Percentiles rank a stretch among this genome's conserved stretches.
These are phyloP conservation scores for Tricholoma terreum DNA, from an alignment of 768 basidiomycete genomes.

Conservation along the genomic window DNA sequence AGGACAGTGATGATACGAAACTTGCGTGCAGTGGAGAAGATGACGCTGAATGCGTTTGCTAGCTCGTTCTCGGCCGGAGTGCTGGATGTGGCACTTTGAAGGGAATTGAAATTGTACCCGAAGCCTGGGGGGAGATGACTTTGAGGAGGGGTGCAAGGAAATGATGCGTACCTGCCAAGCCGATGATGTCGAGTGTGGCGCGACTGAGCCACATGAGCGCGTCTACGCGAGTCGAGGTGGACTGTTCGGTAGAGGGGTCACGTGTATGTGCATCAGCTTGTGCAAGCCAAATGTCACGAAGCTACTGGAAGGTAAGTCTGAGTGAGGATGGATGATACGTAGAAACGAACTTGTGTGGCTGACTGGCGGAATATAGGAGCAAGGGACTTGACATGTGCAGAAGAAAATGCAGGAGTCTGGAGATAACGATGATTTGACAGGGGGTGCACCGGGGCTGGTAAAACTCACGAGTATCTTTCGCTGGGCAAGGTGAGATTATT, in stretches of 20 bases:
- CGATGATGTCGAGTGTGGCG: conserved; percentile 66
- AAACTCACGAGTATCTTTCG: conserved; percentile 39
- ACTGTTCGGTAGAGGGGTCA: background rate
- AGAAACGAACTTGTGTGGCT: conserved; percentile 46
- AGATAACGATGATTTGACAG: background rate
- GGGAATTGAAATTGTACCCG: conserved; percentile 56
- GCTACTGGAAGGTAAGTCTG: conserved; percentile 26
- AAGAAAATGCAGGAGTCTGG: conserved; percentile 31
- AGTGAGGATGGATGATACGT: background rate
- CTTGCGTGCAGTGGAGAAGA: conserved; percentile 51
- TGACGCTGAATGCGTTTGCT: conserved; percentile 50
- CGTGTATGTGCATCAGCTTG: conserved; percentile 14
- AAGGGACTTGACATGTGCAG: conserved; percentile 44
- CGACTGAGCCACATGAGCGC: conserved; percentile 52
- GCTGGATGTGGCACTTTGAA: conserved; percentile 18
- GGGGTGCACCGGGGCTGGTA: background rate
- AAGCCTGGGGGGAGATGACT: conserved; percentile 39
- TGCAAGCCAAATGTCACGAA: conserved; percentile 45
- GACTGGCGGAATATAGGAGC: conserved; percentile 59
- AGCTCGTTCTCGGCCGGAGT: conserved; percentile 46
- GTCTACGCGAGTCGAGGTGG: conserved; percentile 38
- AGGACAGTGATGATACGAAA: conserved; percentile 53
- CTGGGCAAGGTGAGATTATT: conserved; percentile 22
- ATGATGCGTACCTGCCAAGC: conserved; percentile 47
- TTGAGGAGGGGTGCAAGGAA: background rate